Conservation (phyloP, 805 yeast species). For the Pichia kluyveri region DNA sequence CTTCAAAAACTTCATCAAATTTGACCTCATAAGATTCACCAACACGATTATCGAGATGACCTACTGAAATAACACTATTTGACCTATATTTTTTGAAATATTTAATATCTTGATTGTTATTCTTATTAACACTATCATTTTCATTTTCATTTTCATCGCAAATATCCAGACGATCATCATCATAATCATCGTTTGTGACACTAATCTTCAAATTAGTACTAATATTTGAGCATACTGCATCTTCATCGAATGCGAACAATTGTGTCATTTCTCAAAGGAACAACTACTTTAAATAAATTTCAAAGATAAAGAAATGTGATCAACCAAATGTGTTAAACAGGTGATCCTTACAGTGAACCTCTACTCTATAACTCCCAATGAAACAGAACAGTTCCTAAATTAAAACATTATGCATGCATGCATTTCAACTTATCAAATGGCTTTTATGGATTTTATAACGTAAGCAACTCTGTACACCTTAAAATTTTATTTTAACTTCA, state of each 20-base stretch:
- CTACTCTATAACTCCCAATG: no score
- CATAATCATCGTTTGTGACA: background rate
- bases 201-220: constrained; percentile 1
- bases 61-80: constrained; percentile 24
- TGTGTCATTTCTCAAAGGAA: constrained; percentile 13
- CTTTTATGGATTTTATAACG: no score
- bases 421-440: no score
- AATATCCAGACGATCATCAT: background rate
- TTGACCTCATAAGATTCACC: constrained; percentile 45
- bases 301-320: no score
- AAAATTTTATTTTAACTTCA: no score
- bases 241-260: constrained; percentile 24
- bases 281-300: no score
- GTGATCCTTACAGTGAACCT: no score
- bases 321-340: no score
- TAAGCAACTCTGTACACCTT: no score
- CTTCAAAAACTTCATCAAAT: constrained; percentile 31
- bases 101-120: constrained; percentile 6
- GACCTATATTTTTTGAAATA: constrained; percentile 22
- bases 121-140: background rate
- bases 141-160: background rate
- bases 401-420: no score
- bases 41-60: constrained; percentile 26
- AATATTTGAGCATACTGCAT: constrained; percentile 10
- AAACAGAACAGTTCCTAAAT: no score